Percentiles rank a stretch among this genome's conserved stretches.
phyloP scores from a whole-genome alignment of 768 basidiomycete genomes.

The Trametopsis cervina region DNA sequence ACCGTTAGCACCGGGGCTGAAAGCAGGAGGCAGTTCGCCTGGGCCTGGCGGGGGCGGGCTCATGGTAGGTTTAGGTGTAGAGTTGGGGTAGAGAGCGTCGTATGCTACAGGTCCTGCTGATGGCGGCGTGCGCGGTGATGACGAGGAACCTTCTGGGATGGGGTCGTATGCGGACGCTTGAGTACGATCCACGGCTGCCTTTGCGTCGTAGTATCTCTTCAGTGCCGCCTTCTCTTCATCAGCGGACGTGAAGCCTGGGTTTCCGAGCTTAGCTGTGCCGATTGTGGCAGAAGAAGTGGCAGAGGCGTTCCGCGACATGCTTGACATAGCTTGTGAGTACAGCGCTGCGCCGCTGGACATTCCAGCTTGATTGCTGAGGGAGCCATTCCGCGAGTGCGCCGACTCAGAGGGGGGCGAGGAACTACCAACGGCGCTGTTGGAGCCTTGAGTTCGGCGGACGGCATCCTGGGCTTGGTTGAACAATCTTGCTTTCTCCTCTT shows the following conservation, averaged over 20 bases:
- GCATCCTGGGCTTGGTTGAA: conserved; percentile 62
- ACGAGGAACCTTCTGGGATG: background rate
- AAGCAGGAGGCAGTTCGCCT: conserved; percentile 45
- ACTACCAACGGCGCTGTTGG: conserved; percentile 18
- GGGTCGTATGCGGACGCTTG: conserved; percentile 27
- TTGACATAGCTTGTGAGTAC: conserved; percentile 40
- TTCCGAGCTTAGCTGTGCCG: conserved; percentile 24
- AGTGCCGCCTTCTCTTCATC: conserved; percentile 73
- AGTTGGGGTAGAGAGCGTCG: conserved; percentile 43
- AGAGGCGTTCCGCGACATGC: conserved; percentile 21
- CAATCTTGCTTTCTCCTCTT: conserved; percentile 70
- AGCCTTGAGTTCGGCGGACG: conserved; percentile 52
- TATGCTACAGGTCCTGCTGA: conserved; percentile 47
- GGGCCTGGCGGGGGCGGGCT: conserved; percentile 23
- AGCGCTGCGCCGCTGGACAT: conserved; percentile 37
- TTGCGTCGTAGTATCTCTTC: conserved; percentile 62
- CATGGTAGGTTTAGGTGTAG: conserved; percentile 21
- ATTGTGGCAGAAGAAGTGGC: conserved; percentile 17
- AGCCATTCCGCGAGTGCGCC: conserved; percentile 6
- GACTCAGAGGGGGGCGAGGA: conserved; percentile 5
- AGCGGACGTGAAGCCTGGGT: conserved; percentile 41
- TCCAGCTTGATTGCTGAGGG: conserved; percentile 13
- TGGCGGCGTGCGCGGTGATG: conserved; percentile 9
- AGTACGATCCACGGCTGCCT: conserved; percentile 57
- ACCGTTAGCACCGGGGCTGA: conserved; percentile 34